phyloP scores from a whole-genome alignment of 78 protist species.

The Protostelium mycophagum region DNA sequence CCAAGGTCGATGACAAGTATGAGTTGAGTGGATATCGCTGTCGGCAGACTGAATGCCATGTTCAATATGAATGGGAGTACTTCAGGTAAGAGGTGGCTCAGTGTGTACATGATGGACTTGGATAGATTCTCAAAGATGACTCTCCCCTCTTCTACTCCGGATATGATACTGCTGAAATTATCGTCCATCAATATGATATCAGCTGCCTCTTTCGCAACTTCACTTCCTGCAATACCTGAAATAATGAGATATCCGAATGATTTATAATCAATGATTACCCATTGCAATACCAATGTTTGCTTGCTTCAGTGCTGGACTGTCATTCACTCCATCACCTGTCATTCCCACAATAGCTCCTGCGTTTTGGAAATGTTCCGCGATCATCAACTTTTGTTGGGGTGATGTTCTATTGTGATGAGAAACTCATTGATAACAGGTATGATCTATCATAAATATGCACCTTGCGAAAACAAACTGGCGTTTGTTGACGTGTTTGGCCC shows the following conservation, averaged over 20 bases:
- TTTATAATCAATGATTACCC: conserved; percentile 62
- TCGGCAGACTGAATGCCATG: conserved; percentile 82
- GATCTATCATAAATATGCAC: conserved; percentile 19
- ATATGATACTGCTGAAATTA: conserved; percentile 95
- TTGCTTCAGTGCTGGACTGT: conserved; percentile 90
- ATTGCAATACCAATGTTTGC: conserved; percentile 96
- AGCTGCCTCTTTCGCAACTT: conserved; percentile 91
- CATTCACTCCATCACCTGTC: conserved; percentile 98
- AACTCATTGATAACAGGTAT: not conserved
- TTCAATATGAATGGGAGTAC: conserved; percentile 81
- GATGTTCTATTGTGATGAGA: conserved; percentile 49
- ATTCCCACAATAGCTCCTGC: conserved; percentile 72
- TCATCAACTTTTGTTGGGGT: conserved; percentile 86
- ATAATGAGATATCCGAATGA: not conserved
- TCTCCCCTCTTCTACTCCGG: conserved; percentile 92
- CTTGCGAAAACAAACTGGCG: conserved; percentile 64
- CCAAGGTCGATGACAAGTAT: conserved; percentile 91
- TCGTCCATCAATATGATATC: conserved; percentile 94
- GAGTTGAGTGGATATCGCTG: conserved; percentile 77
- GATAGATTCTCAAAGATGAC: conserved; percentile 91
- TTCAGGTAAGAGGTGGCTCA: conserved; percentile 91
- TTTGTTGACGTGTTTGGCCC: conserved; percentile 32
- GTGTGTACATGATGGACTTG: conserved; percentile 90
- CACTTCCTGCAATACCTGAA: conserved; percentile 84
- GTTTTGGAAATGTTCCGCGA: conserved; percentile 81